A percentile compares a stretch with the other conserved stretches of the same genome.
Conservation (phyloP, 345 rosid genomes). For the Theobroma cacao region DNA sequence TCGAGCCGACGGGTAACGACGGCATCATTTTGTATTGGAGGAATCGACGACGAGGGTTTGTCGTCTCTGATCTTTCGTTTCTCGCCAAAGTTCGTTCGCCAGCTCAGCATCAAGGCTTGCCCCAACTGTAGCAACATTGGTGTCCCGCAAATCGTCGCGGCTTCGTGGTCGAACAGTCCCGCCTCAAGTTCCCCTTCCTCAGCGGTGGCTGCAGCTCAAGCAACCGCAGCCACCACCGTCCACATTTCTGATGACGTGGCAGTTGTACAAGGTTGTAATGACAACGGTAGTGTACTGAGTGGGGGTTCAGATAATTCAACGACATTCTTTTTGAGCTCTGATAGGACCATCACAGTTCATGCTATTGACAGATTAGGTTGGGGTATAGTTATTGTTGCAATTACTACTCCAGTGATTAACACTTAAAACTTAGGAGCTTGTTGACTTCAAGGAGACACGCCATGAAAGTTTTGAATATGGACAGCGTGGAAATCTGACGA, state of each 20-base stretch:
- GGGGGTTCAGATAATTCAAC: constrained; percentile 33
- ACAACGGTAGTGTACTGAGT: constrained; percentile 50
- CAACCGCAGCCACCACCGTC: constrained; percentile 39
- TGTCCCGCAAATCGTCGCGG: constrained; percentile 97
- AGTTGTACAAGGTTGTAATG: constrained; percentile 42
- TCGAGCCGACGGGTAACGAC: constrained; percentile 3
- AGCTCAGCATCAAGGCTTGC: constrained; percentile 93
- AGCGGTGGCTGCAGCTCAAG: constrained; percentile 43
- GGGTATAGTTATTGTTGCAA: constrained; percentile 92
- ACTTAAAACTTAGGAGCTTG: constrained; percentile 81
- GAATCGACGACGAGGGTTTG: constrained; percentile 46
- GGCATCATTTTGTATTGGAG: neutral
- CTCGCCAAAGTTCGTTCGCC: constrained; percentile 97
- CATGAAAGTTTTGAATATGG: constrained; percentile 88
- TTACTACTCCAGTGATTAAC: constrained; percentile 92
- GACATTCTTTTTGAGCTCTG: constrained; percentile 69
- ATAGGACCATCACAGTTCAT: constrained; percentile 88
- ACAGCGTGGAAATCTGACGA: constrained; percentile 96
- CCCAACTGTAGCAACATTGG: constrained; percentile 99
- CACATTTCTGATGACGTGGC: constrained; percentile 33
- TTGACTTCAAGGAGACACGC: constrained; percentile 98
- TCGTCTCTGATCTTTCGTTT: constrained; percentile 78
- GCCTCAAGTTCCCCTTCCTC: constrained; percentile 44
- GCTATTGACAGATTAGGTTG: constrained; percentile 99
- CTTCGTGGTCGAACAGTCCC: constrained; percentile 82